Evolutionary conservation across 805 yeast genomes (phyloP), one percentile per base, ranked within the genome.

Genomic region (Kodamaea sagamina): DNA sequence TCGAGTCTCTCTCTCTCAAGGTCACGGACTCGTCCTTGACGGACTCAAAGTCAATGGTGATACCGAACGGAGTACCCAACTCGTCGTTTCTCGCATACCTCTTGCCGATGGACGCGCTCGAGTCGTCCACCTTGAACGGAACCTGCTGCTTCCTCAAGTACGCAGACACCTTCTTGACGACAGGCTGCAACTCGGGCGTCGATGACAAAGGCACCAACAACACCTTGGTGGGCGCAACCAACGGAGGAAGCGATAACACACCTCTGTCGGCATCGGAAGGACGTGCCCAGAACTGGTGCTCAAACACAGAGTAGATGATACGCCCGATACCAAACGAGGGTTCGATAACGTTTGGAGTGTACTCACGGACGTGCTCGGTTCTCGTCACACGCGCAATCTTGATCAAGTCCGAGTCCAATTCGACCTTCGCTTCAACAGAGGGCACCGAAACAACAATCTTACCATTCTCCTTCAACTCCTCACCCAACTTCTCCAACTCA

Each of bases 321-420:
- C 99, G 90, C 47, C 99, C 99, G 63, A 93, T 85, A 79, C 99
- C 99, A 61, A 93, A 93, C 5, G 99, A 93, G 49, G 99, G 99
- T 74, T 93, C 99, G 59, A 93, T 93, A 48, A 93, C 99, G 63
- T 87, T 89, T 49, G 99, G 99, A 53, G 88, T 87, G 72, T 72
- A 93, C 72, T 95, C 99, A 63, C 98, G 87, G 46, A 93, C 77
- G 65, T 90, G 96, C 71, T 89, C 96, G 39, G 84, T 83, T 61
- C 81, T 84, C 43, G 84, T 81, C 63, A 79, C 84, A 73, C 86
- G 81, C 56, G 78, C 87, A 61, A 93, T 89, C 52, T 75, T 74
- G 52, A 93, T 75, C 55, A 89, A 80, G 24, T 81, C 79, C 43
- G 72, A 67, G 56, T 84, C 96, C 47, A 93, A 72, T 65, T 84